Evolutionary conservation across 2,329 filamentous ascomycete genomes (phyloP).

Genomic region (Calonectria honghensis): DNA sequence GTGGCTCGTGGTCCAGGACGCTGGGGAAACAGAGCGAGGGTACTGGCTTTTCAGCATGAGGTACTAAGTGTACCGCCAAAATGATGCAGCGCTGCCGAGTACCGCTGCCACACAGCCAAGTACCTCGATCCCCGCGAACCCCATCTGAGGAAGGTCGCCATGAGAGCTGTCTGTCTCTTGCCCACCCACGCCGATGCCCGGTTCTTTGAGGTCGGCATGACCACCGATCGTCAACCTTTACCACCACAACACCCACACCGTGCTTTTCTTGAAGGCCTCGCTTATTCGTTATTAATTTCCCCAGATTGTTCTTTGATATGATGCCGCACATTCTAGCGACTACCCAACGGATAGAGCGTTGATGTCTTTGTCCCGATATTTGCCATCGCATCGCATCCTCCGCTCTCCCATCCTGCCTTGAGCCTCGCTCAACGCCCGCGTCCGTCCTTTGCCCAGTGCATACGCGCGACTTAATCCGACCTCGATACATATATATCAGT

Average conservation of each 20-base stretch:
- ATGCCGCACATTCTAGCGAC: constrained; percentile 45
- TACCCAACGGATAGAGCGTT: constrained; percentile 40
- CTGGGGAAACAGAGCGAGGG: constrained; percentile 30
- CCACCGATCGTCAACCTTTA: constrained; percentile 42
- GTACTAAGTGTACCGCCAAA: constrained; percentile 31
- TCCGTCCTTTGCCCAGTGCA: constrained; percentile 19
- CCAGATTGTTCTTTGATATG: constrained; percentile 39
- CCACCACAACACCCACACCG: constrained; percentile 39
- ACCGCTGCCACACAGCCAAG: constrained; percentile 13
- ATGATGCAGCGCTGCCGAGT: constrained; percentile 4
- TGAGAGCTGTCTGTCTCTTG: constrained; percentile 41
- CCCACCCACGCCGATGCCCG: constrained; percentile 45
- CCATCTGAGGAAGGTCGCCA: constrained; percentile 41
- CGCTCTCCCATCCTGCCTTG: constrained; percentile 24
- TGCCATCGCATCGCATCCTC: constrained; percentile 37
- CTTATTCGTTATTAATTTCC: constrained; percentile 40
- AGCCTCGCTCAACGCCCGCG: constrained; percentile 22
- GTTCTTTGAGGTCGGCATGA: constrained; percentile 48
- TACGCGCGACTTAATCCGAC: constrained; percentile 23
- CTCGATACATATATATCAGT: constrained; percentile 22
- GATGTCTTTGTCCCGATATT: constrained; percentile 42
- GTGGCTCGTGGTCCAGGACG: constrained; percentile 48
- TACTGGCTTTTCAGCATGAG: constrained; percentile 33
- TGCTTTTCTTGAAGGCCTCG: constrained; percentile 37
- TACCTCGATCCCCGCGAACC: constrained; percentile 49